These are phyloP conservation scores for Aspergillus tamarii DNA, from an alignment of 2,329 filamentous ascomycete species.

Conservation along the genomic window DNA sequence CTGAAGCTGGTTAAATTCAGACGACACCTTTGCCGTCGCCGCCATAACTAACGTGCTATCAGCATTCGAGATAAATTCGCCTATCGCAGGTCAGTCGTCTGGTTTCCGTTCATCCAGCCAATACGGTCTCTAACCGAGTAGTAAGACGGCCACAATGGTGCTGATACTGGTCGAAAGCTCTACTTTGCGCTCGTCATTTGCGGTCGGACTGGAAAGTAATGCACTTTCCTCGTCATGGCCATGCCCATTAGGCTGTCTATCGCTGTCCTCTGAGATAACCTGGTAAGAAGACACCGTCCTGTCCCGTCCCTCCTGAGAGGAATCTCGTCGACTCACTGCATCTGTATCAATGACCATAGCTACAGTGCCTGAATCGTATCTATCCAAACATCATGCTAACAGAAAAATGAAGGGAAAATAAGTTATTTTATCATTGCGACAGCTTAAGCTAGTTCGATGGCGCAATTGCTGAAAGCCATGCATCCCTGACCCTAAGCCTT, in stretches of 20 bases:
- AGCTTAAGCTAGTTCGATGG: background rate
- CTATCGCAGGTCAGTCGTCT: constrained; percentile 30
- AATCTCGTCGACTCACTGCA: constrained; percentile 6
- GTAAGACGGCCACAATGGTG: constrained; percentile 32
- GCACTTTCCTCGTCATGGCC: constrained; percentile 12
- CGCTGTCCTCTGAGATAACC: constrained; percentile 3
- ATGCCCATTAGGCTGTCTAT: background rate
- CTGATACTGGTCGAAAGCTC: constrained; percentile 22
- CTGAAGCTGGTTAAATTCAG: constrained; percentile 60
- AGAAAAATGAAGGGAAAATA: background rate
- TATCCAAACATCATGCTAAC: background rate
- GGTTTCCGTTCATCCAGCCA: background rate
- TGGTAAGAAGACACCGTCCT: background rate
- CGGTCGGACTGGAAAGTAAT: background rate
- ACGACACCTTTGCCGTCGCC: constrained; percentile 65
- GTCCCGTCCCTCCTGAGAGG: background rate
- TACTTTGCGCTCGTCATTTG: constrained; percentile 2
- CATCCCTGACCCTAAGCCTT: background rate
- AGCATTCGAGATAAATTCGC: constrained; percentile 67
- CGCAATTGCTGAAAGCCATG: background rate
- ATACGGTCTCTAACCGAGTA: constrained; percentile 28
- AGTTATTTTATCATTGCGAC: background rate
- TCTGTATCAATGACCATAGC: background rate
- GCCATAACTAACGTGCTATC: constrained; percentile 69
- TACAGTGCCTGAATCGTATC: background rate